Conservation (phyloP, 768 basidiomycete genomes). For the Pleurotus eryngii region DNA sequence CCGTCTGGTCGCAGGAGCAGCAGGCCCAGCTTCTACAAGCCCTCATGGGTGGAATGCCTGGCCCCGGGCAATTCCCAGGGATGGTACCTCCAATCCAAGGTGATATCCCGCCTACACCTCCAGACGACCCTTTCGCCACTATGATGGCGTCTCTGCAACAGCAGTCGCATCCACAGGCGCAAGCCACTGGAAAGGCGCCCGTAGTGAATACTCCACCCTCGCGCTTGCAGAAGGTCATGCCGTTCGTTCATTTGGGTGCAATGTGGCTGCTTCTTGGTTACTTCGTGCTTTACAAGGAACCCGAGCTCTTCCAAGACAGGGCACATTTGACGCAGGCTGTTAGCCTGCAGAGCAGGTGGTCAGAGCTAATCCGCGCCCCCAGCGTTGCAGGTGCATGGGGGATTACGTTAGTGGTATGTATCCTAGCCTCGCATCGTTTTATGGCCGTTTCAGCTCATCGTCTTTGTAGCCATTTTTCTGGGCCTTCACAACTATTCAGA, state of each 20-base stretch:
- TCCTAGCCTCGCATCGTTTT: not conserved
- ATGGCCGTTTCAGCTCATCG: not conserved
- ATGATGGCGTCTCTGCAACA: slow-evolving; percentile 29
- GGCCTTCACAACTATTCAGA: slow-evolving; percentile 72
- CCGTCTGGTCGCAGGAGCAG: slow-evolving; percentile 66
- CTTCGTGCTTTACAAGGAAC: slow-evolving; percentile 68
- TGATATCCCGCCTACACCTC: slow-evolving; percentile 18
- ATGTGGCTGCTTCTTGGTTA: slow-evolving; percentile 65
- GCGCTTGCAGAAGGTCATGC: slow-evolving; percentile 56
- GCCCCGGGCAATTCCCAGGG: slow-evolving; percentile 18
- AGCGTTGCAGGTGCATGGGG: slow-evolving; percentile 31
- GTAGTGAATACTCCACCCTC: slow-evolving; percentile 29
- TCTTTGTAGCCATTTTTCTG: slow-evolving; percentile 71
- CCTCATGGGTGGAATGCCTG: slow-evolving; percentile 41
- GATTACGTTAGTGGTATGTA: slow-evolving; percentile 58
- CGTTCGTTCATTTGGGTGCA: slow-evolving; percentile 60
- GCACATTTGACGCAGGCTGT: slow-evolving; percentile 28
- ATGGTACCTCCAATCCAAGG: slow-evolving; percentile 24
- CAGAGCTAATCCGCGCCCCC: slow-evolving; percentile 40
- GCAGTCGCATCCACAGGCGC: slow-evolving; percentile 1
- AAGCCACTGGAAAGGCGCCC: slow-evolving; percentile 23
- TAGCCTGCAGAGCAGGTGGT: slow-evolving; percentile 60
- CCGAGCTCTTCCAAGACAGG: slow-evolving; percentile 40
- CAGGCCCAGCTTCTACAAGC: slow-evolving; percentile 68
- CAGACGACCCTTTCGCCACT: slow-evolving; percentile 39